Evolutionary conservation across 2,329 filamentous ascomycete species (phyloP), one percentile per base, ranked within the genome.

Genomic region (Pseudogymnoascus sp.): DNA sequence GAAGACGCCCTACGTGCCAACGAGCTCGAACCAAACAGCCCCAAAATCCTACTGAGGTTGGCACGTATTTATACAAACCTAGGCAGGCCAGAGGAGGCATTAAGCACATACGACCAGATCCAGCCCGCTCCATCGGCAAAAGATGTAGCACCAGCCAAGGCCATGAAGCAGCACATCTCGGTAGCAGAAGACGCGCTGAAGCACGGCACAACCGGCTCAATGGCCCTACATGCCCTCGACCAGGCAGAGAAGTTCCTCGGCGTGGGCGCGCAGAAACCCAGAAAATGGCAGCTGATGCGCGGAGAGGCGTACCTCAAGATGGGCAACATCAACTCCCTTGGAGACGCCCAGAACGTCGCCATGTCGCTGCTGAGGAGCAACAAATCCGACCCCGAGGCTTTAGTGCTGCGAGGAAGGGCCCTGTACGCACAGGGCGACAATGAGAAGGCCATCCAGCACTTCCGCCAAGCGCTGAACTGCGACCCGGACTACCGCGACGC

Each of bases 401-500:
- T 99, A 67, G 90, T 97, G 5, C 84, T 99, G 61, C 86, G 93
- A 59, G 95, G 93, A 24, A 86, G 92, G 66, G 89, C 91, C 14
- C 82, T 96, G 60, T 98, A 98, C 71, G 88, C 87, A 3, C 90
- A 95, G 74, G 95, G 95, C 31, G 95, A 99, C 69, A 96, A 96
- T 72, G 90, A 96, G 2, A 96, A 97, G 81, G 93, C 95, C 1
- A 84, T 96, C 46, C 90, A 93, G 73, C 90, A 96, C 75, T 95
- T 98, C 79, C 86, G 91, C 68, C 90, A 95, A 78, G 95, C 93
- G 19, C 79, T 96, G 63, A 89, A 83, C 74, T 91, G 93, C 75
- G 95, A 98, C 70, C 95, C 95, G 7, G 95, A 99, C 75, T 95
- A 90, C 79, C 88, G 86, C 70, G 88, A 91, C 67, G 93, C 93